Evolutionary conservation across 1,139 yeast species (phyloP).

Genomic region (Blastobotrys ciferrii): DNA sequence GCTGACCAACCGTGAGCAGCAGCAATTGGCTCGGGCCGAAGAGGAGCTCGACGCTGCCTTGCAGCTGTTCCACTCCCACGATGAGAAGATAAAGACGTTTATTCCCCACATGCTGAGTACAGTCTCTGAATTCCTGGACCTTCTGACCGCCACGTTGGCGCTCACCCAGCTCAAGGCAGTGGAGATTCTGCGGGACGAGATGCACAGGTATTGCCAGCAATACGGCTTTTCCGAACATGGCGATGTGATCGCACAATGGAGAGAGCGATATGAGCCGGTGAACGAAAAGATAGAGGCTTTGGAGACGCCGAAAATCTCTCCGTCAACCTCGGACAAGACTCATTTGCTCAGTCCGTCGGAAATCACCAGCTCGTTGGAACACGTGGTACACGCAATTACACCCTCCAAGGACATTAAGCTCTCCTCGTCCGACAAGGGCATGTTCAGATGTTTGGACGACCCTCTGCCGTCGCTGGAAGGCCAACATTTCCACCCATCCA

Average conservation of each 20-base stretch:
- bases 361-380: neutral
- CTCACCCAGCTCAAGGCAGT: slow-evolving; percentile 31
- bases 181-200: slow-evolving; percentile 26
- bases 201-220: slow-evolving; percentile 30
- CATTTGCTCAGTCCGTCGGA: neutral
- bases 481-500: neutral
- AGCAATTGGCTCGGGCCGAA: slow-evolving; percentile 30
- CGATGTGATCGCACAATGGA: slow-evolving; percentile 31
- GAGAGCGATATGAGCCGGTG: slow-evolving; percentile 24
- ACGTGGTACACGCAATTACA: neutral
- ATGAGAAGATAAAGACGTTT: slow-evolving; percentile 42
- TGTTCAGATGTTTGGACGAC: slow-evolving; percentile 22
- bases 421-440: slow-evolving; percentile 29
- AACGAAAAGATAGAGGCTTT: neutral
- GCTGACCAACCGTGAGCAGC: slow-evolving; percentile 35
- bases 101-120: slow-evolving; percentile 49
- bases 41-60: slow-evolving; percentile 34
- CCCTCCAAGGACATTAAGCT: slow-evolving; percentile 20
- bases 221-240: slow-evolving; percentile 27
- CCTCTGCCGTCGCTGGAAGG: neutral
- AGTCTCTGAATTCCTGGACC: slow-evolving; percentile 52
- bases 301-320: slow-evolving; percentile 6
- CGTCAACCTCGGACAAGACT: neutral
- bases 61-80: slow-evolving; percentile 39
- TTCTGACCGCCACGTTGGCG: slow-evolving; percentile 35